Base-by-base conservation (phyloP, 306 rosid genomes). In the Luffa acutangula region DNA sequence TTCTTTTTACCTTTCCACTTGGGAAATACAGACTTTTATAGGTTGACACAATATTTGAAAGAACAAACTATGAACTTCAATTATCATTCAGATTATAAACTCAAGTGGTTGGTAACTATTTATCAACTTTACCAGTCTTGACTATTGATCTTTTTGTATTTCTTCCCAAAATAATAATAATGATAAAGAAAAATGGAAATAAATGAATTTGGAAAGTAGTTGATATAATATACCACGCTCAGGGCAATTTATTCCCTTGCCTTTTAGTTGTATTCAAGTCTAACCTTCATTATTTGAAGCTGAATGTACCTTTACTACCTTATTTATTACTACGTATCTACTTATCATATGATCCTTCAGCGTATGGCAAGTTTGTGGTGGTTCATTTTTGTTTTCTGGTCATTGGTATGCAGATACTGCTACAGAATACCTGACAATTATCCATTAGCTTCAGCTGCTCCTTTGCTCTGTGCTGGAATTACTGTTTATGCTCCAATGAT, bases 381-480 rank as follows among this genome's bases (percentile, higher is more conserved):
- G 39, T 63, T 82, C 62, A 52, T 34, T 36, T 80, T 36, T 75
- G 33, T 48, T 25, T 56, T 83, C 63, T 85, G 80, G 15, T 79
- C 53, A 81, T 85, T 75, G 75, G 78, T 82, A 43, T 74, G 71
- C 82, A 94, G 98, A 86, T 94, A 94, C 83, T 90, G 97, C 91
- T 88, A 82, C 83, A 39, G 25, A 79, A 94, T 94, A 78, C 98
- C 98, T 15, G 87, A 90, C 39, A 45, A 70, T 79, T 90, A 92
- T 83, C 94, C 98, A 43, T 77, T 90, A 85, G 94, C 93, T 80
- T 88, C 91, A 34, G 98, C 98, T 10, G 98, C 94, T 71, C 98
- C 98, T 84, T 79, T 94, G 85, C 98, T 94, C 66, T 94, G 98
- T 81, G 98, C 96, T 78, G 98, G 98, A 79, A 84, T 93, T 53